Base-by-base conservation (phyloP, 805 yeast genomes). In the Saccharomycopsis schoenii region DNA sequence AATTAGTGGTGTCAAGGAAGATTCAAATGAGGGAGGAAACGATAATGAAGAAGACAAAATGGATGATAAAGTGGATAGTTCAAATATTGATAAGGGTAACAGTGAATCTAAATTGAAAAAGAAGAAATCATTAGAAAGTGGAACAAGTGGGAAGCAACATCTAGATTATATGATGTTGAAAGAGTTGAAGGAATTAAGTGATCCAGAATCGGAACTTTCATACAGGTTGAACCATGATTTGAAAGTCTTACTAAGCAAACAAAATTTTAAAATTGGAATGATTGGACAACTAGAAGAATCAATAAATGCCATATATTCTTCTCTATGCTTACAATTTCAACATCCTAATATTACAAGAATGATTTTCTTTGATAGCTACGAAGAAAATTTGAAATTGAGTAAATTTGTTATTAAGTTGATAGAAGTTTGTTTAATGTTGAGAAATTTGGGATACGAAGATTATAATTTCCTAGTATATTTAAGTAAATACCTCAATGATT, bases 211-310 rank as follows among this genome's bases (percentile, higher is more conserved):
- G n/a, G 68, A 80, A 6, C 92, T 87, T 66, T 85, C 96, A 1
- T 76, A 83, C 61, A 86, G 82, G 56, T 85, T 87, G 66, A 73
- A 86, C 25, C 85, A 85, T 62, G 80, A 91, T n/a, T 71, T 93
- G 41, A 80, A 84, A 60, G 78, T 79, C 1, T 76, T 90, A 37
- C 80, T 92, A 19, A 77, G 80, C 8, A 40, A 55, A 9, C 81
- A 83, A 62, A 89, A 92, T 64, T 89, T 86, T 42, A 93, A 92
- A 68, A 68, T 93, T 8, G 81, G 91, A 6, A 85, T 88, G 67
- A 85, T 92, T 40, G 98, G 97, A 0, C 88, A 96, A 0, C 82
- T 91, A 36, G 90, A 93, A 70, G 98, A 93, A 72, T 97, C 90
- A 72, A 72, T 93, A 67, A 96, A 93, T 2, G 98, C 99, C 2